Evolutionary conservation across 768 basidiomycete species (phyloP), one percentile per base, ranked within the genome.

Genomic region (Collybiopsis luxurians): DNA sequence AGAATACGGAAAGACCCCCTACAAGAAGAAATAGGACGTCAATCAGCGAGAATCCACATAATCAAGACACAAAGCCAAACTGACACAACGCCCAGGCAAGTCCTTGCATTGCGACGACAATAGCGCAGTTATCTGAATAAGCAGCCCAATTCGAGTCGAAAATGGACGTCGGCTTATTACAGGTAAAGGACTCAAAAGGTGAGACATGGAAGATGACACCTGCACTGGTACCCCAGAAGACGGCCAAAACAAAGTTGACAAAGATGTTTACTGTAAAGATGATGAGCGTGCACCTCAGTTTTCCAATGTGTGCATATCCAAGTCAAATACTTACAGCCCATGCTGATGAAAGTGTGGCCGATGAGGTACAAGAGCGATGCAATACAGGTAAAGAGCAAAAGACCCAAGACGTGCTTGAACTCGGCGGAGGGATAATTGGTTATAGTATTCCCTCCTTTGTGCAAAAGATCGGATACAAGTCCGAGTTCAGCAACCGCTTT

Each of bases 151-250:
- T 59, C 9, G 55, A 39, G 0, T 67, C 64, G 45, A 69, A 70
- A 0, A n/a, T 46, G 23, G 59, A 50, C 13, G 48, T 26, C 31
- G 55, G 55, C 30, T 59, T 17, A n/a, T 52, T 43, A 40, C 70
- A 71, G 7, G 50, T 57, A 23, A 61, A 63, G 1, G 68, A 66
- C 36, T 64, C 58, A 60, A 65, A 73, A 1, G 70, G 70, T 0
- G 69, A 63, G 2, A 61, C 61, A 24, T 58, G 56, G 26, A 66
- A 64, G 42, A 73, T 60, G 6, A 73, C 59, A 43, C 71, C 71
- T 27, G 65, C 71, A n/a, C 69, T 69, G 19, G 63, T 66, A 12
- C 68, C 70, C 53, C 71, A 73, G 59, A 73, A 73, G 15, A 73
- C 61, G 11, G 71, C 65, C n/a, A 65, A 56, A 28, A 68, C 55